phyloP scores from a whole-genome alignment of 495 filamentous ascomycete species.

The Diplogelasinospora grovesii region DNA sequence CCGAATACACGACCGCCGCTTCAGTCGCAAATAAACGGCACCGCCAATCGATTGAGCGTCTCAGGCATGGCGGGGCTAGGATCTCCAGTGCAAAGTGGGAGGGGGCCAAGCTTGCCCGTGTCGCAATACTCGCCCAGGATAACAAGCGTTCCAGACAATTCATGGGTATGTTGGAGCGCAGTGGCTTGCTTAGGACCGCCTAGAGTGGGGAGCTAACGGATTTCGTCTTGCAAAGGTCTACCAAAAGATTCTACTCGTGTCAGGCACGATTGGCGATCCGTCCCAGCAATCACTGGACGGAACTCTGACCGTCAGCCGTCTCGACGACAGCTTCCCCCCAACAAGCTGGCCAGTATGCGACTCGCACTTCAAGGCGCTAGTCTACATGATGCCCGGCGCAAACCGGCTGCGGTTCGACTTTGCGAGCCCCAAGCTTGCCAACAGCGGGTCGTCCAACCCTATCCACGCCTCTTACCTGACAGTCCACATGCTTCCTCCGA shows the following conservation, averaged over 20 bases:
- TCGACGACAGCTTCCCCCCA: conserved; percentile 76
- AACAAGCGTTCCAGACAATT: conserved; percentile 67
- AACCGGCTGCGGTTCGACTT: conserved; percentile 86
- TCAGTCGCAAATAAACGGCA: conserved; percentile 33
- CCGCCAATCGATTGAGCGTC: conserved; percentile 37
- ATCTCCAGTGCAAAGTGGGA: conserved; percentile 48
- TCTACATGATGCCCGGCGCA: conserved; percentile 80
- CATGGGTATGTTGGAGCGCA: conserved; percentile 58
- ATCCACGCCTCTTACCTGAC: conserved; percentile 72
- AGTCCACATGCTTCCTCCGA: conserved; percentile 77
- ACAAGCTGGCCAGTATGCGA: conserved; percentile 77
- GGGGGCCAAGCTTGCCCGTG: conserved; percentile 47
- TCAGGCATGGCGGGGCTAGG: conserved; percentile 49
- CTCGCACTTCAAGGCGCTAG: conserved; percentile 81
- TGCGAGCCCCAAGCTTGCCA: conserved; percentile 67
- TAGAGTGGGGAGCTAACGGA: conserved; percentile 7
- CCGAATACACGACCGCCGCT: conserved; percentile 34
- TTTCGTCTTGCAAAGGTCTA: conserved; percentile 54
- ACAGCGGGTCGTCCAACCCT: conserved; percentile 59
- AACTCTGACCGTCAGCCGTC: conserved; percentile 67
- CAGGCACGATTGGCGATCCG: conserved; percentile 72
- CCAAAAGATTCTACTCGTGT: conserved; percentile 78
- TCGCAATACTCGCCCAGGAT: conserved; percentile 77
- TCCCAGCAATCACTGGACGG: conserved; percentile 68
- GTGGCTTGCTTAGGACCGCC: background rate